Conservation (phyloP, 1,284 basidiomycete species). For the Apiotrichum mycotoxinovorans region DNA sequence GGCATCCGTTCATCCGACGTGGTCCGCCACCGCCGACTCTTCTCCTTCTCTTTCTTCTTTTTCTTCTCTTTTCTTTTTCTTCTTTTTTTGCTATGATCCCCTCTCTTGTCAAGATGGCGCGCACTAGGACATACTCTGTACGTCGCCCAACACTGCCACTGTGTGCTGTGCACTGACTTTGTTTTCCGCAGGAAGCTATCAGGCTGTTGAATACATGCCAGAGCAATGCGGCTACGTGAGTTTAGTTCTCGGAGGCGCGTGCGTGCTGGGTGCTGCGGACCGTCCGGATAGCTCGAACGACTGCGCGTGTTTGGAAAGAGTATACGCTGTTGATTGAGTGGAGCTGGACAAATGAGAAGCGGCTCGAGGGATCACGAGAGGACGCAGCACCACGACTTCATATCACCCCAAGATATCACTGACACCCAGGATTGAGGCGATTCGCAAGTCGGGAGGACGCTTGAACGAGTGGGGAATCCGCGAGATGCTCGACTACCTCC, state of each 20-base stretch:
- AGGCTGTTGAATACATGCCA: constrained; percentile 86
- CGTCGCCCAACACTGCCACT: not conserved
- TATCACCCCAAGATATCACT: constrained; percentile 11
- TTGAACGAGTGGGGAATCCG: constrained; percentile 70
- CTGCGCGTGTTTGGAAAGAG: too few species aligned
- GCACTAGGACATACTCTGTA: constrained; percentile 31
- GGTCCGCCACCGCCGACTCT: too few species aligned
- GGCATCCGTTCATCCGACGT: too few species aligned
- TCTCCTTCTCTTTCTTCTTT: too few species aligned
- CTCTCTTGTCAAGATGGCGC: constrained; percentile 30
- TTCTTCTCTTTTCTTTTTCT: not conserved
- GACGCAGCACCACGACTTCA: too few species aligned
- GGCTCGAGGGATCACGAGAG: too few species aligned
- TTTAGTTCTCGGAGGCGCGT: not conserved
- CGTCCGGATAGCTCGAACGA: too few species aligned
- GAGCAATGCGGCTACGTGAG: constrained; percentile 77
- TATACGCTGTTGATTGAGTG: too few species aligned
- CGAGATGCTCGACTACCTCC: constrained; percentile 87
- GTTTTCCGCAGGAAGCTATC: constrained; percentile 70
- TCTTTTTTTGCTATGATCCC: constrained; percentile 24
- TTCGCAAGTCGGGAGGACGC: constrained; percentile 70
- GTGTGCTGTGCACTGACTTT: not conserved
- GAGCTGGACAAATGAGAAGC: too few species aligned
- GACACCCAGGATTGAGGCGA: constrained; percentile 62
- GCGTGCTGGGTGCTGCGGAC: too few species aligned